Evolutionary conservation across 2,329 filamentous ascomycete genomes (phyloP), one percentile per base, ranked within the genome.

Genomic region (Aspergillus pseudoterreus): DNA sequence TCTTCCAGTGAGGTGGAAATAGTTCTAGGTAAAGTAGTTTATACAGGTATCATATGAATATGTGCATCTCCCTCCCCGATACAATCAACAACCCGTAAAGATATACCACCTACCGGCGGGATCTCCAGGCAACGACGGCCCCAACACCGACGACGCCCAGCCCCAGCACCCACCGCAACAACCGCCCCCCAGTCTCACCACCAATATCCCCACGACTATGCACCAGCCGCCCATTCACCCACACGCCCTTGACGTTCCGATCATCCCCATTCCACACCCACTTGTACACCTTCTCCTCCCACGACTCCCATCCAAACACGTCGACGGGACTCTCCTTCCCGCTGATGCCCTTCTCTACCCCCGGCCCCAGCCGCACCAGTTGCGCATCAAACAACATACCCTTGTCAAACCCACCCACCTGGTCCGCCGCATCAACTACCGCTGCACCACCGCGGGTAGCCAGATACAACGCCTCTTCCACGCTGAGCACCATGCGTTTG

Each of bases 191-290:
- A 22, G 15, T 4, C 4, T 17, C n/a, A 11, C 11, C 12, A 15
- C 49, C 32, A 11, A 17, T 39, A 33, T 30, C 39, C 9, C 21
- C 44, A 10, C 39, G 22, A 42, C 44, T 43, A 55, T 96, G 90
- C 44, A 96, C 94, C 69, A 95, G 71, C 57, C 84, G 75, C 2
- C 94, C 94, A 66, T 80, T 84, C 1, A 97, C 91, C 92, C 92
- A 99, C 4, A 99, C 94, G 60, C 80, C 84, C 62, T 80, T 80
- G 2, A 91, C 92, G 70, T 97, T 97, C 60, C 92, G 79, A 72
- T 97, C 94, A 75, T 97, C 92, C 0, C 94, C 94, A 58, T 83
- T 88, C 73, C 88, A 99, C 55, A 97, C 77, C 94, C 94, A 99
- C 77, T 99, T 99, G 47, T 90, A 88, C 10, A 97, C 74, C 64